Evolutionary conservation across 495 filamentous ascomycete genomes (phyloP), one percentile per base, ranked within the genome.

Genomic region (Hypoxylon intermedium): DNA sequence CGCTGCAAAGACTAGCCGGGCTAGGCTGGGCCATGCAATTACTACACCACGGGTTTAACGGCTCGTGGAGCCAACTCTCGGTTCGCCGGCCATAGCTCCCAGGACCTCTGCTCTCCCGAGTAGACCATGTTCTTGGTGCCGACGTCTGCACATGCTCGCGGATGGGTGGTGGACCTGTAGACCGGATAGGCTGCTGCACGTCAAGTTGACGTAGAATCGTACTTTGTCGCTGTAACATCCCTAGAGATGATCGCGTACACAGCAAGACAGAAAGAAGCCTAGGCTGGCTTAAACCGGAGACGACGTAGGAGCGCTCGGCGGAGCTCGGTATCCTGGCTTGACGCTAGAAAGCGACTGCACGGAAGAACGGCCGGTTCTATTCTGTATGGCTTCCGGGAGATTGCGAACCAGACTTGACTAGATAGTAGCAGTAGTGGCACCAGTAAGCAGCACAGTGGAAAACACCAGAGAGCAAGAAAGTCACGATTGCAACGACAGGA

Each of bases 381-480:
- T 64, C 44, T 54, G 46, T 53, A 65, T 43, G 56, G 56, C 21
- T 42, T 60, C 52, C 62, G 52, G 62, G 62, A 65, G 62, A 65
- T 65, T 65, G 60, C 34, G 33, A 53, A 48, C 62, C 62, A 65
- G 62, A 56, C 40, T 57, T 36, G 24, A 34, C 26, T 26, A 15
- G 31, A 2, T 46, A 56, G 62, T 65, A 60, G 47, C 23, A 1
- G 42, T 30, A 45, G 23, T n/a, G 15, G 36, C 18, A 38, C 15
- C n/a, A 65, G 62, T 65, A 65, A 65, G 62, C 62, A 65, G 38
- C 51, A 60, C 51, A 31, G 45, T 49, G 44, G 59, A 28, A 28
- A 12, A 51, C 21, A 51, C 18, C 23, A 26, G 41, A 52, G 38
- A 20, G 16, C 26, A 34, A 12, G 23, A 34, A 47, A 47, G 43